Evolutionary conservation across 1,139 yeast species (phyloP).

Genomic region (Hyphopichia buzzinii): DNA sequence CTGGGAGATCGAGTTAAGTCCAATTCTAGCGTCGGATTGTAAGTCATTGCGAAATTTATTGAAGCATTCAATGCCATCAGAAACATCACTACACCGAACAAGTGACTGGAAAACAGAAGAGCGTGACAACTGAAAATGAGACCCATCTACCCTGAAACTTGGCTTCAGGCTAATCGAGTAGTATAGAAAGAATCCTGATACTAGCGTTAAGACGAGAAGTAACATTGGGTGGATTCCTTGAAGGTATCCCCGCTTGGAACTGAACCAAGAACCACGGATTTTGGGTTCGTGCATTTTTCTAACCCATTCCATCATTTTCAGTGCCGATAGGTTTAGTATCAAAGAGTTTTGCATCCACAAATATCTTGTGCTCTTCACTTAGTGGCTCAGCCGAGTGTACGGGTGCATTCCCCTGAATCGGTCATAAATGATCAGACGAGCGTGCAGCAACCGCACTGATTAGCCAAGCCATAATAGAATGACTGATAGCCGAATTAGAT

Average conservation of each 20-base stretch:
- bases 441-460: no score
- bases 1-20: constrained; percentile 5
- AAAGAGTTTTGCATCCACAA: no score
- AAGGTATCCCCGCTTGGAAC: background rate
- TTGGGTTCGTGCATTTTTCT: no score
- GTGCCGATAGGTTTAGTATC: no score
- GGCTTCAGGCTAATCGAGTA: constrained; percentile 7
- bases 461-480: no score
- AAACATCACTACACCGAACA: constrained; percentile 14
- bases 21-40: constrained; percentile 8
- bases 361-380: no score
- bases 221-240: constrained; percentile 11
- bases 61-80: constrained; percentile 14
- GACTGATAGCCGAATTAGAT: no score
- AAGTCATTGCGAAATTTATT: constrained; percentile 9
- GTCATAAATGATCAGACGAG: no score
- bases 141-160: constrained; percentile 4
- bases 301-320: no score
- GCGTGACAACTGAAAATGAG: constrained; percentile 6
- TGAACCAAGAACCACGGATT: no score
- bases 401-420: no score
- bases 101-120: constrained; percentile 11
- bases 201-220: constrained; percentile 14
- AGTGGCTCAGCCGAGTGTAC: no score
- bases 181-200: constrained; percentile 6